Evolutionary conservation across 2,329 filamentous ascomycete species (phyloP).

Genomic region (Fusarium pseudograminearum): DNA sequence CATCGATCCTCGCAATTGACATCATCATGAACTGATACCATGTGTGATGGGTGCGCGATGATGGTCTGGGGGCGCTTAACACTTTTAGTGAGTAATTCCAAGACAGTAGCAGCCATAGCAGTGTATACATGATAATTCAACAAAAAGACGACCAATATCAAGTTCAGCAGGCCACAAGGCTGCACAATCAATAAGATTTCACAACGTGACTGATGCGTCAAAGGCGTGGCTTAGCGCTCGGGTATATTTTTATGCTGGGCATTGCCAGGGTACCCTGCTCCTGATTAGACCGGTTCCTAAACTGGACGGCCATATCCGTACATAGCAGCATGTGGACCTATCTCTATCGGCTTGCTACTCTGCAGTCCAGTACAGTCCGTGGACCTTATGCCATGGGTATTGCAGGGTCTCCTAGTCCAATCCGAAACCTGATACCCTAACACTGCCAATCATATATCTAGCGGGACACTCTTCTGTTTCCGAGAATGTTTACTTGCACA

Average conservation of each 20-base stretch:
- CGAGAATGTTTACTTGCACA: neutral
- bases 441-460: neutral
- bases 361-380: neutral
- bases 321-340: neutral
- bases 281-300: neutral
- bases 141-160: too few species aligned
- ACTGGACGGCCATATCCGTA: neutral
- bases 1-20: neutral
- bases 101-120: fast-evolving
- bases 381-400: too few species aligned
- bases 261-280: neutral
- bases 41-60: neutral
- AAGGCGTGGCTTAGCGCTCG: neutral
- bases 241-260: fast-evolving
- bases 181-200: too few species aligned
- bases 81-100: fast-evolving
- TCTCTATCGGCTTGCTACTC: neutral
- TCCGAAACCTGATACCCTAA: neutral
- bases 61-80: too few species aligned
- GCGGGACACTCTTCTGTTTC: too few species aligned
- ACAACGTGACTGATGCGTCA: neutral
- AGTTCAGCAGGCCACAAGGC: too few species aligned
- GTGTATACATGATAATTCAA: fast-evolving
- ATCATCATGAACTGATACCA: neutral
- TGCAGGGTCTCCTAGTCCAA: neutral